Evolutionary conservation across 345 rosid species (phyloP).

Genomic region (Barbarea vulgaris): DNA sequence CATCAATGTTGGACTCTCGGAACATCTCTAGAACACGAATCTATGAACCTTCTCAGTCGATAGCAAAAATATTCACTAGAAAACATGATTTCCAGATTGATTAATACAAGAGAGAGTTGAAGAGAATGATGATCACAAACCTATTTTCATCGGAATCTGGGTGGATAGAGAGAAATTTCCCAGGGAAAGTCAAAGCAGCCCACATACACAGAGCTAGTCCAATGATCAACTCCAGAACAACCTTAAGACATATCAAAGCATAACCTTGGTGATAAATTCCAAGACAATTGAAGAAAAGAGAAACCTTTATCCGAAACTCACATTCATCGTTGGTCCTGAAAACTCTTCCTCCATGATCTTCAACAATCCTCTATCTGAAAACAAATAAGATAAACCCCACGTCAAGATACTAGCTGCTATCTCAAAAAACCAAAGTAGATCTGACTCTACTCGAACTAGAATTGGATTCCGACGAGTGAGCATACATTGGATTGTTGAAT

Average conservation of each 20-base stretch:
- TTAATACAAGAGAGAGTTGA: not conserved
- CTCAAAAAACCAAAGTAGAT: not conserved
- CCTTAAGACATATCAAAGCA: constrained; percentile 46
- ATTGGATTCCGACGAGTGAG: not conserved
- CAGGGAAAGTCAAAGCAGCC: constrained; percentile 92
- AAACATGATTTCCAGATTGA: not conserved
- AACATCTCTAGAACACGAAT: not conserved
- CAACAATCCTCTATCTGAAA: constrained; percentile 80
- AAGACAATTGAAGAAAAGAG: not conserved
- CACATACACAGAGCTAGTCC: constrained; percentile 80
- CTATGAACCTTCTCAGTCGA: not conserved
- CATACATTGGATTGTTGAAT: constrained; percentile 87
- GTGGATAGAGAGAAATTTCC: constrained; percentile 81
- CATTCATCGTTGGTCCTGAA: constrained; percentile 74
- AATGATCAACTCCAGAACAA: constrained; percentile 70
- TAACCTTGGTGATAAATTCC: not conserved
- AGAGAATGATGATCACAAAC: constrained; percentile 41
- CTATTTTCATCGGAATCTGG: constrained; percentile 95
- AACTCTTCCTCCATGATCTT: constrained; percentile 94
- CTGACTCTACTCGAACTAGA: not conserved
- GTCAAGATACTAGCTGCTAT: constrained; percentile 2
- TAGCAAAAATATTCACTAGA: not conserved
- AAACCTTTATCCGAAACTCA: constrained; percentile 40
- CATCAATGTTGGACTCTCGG: not conserved
- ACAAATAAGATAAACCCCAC: constrained; percentile 16